Base-by-base conservation (phyloP, 2,329 filamentous ascomycete species). In the Ophiostoma himal-ulmi region DNA sequence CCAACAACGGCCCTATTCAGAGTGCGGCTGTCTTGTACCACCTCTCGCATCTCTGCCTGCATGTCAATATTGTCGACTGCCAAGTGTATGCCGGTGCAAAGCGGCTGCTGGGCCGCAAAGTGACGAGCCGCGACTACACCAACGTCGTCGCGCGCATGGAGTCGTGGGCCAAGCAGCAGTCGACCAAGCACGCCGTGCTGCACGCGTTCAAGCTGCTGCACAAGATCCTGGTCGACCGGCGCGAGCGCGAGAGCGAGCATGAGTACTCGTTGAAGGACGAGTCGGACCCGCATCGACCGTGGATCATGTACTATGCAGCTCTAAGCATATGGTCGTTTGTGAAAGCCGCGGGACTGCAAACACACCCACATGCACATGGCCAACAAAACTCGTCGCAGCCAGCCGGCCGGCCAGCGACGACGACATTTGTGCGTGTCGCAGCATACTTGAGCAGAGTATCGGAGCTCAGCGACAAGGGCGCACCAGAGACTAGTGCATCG, bases 241-340 rank as follows among this genome's bases (percentile, higher is more conserved):
- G 62, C 36, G 62, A 34, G 30, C 30, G 30, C 30, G 30, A 30
- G 30, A 30, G 30, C 54, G 54, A 22, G 62, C 85, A 22, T 36
- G 79, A 75, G 4, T 97, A 96, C 78, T 90, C 88, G 0, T 89
- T 92, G 14, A 86, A 89, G 44, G 89, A 90, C 74, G 93, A 97
- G 76, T 87, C 89, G 39, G 86, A 96, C 36, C 88, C 95, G 30
- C 94, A 97, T 75, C 85, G 93, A 36, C 92, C 93, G 0, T 97
- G 93, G 93, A 91, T 96, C 62, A 85, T 97, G 77, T 97, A 96
- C 80, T 94, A 94, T 75, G 91, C 93, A 0, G 88, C 89, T 0
- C 82, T 97, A 69, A 91, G 92, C 67, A 92, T 97, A 13, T 97
- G 93, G 92, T 91, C 88, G 3, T 97, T 94, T 76, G 92, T 92